These are phyloP conservation scores for Grammothele lineata DNA, from an alignment of 768 basidiomycete genomes.

Conservation along the genomic window DNA sequence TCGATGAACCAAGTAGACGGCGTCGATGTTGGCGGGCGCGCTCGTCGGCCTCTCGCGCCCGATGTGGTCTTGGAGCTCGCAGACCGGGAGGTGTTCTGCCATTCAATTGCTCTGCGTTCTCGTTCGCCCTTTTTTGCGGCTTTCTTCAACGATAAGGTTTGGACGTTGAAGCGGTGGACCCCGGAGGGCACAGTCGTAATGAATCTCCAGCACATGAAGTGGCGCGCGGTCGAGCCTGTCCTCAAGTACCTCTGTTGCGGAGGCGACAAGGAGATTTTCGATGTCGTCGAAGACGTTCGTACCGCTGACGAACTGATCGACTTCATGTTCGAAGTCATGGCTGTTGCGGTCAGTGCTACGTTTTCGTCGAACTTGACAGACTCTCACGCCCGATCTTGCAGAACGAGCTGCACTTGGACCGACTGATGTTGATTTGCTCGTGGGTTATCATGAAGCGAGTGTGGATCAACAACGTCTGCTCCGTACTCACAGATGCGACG, in stretches of 20 bases:
- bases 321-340: conserved; percentile 84
- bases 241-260: conserved; percentile 77
- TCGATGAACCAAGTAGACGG: conserved; percentile 26
- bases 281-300: conserved; percentile 54
- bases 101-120: conserved; percentile 76
- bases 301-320: conserved; percentile 75
- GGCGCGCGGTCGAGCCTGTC: conserved; percentile 73
- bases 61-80: conserved; percentile 72
- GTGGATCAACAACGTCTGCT: conserved; percentile 72
- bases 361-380: not conserved
- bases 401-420: conserved; percentile 89
- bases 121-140: conserved; percentile 80
- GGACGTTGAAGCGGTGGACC: conserved; percentile 64
- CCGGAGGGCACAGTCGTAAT: conserved; percentile 53
- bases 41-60: conserved; percentile 33
- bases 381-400: conserved; percentile 26
- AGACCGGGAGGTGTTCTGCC: conserved; percentile 60
- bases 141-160: conserved; percentile 79
- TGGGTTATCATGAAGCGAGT: conserved; percentile 62
- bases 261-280: conserved; percentile 61
- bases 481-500: conserved; percentile 77
- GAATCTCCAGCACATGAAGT: conserved; percentile 66
- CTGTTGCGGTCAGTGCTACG: conserved; percentile 63
- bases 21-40: not conserved
- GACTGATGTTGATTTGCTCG: conserved; percentile 81